A percentile compares a stretch with the other conserved stretches of the same genome.
phyloP scores from a whole-genome alignment of 1,284 basidiomycete genomes.

The Naganishia sp. region DNA sequence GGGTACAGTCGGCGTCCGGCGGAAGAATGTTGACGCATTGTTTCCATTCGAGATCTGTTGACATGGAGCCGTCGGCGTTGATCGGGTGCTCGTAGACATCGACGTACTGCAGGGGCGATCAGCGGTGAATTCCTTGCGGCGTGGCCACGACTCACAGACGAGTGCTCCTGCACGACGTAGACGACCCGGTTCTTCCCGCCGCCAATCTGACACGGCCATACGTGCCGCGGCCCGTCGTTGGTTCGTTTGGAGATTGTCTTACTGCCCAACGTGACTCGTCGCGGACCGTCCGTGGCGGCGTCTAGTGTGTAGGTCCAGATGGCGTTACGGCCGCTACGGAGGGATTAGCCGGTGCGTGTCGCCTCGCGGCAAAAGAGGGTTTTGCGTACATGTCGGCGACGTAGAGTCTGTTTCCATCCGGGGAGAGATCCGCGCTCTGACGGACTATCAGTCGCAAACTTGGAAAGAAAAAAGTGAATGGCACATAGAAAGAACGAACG shows the following conservation, averaged over 20 bases:
- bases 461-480: too few species aligned
- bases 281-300: neutral
- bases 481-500: neutral
- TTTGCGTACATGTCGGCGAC: slow-evolving; percentile 46
- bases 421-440: slow-evolving; percentile 43
- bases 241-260: slow-evolving; percentile 49
- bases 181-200: slow-evolving; percentile 39
- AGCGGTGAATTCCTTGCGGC: too few species aligned
- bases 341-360: neutral
- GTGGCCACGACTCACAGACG: slow-evolving; percentile 8
- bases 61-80: slow-evolving; percentile 10
- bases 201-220: slow-evolving; percentile 53
- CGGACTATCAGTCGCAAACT: neutral
- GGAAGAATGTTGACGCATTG: slow-evolving; percentile 37
- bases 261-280: slow-evolving; percentile 43
- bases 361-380: slow-evolving; percentile 11
- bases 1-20: slow-evolving; percentile 15
- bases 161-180: slow-evolving; percentile 47
- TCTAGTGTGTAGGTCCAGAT: slow-evolving; percentile 50
- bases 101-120: slow-evolving; percentile 30
- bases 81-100: slow-evolving; percentile 35
- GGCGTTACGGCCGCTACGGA: slow-evolving; percentile 51
- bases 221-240: slow-evolving; percentile 53
- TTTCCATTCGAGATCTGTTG: slow-evolving; percentile 32
- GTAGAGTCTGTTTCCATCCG: slow-evolving; percentile 47